Evolutionary conservation across 139 green algal genomes (phyloP).

Genomic region (Micractinium sp.): DNA sequence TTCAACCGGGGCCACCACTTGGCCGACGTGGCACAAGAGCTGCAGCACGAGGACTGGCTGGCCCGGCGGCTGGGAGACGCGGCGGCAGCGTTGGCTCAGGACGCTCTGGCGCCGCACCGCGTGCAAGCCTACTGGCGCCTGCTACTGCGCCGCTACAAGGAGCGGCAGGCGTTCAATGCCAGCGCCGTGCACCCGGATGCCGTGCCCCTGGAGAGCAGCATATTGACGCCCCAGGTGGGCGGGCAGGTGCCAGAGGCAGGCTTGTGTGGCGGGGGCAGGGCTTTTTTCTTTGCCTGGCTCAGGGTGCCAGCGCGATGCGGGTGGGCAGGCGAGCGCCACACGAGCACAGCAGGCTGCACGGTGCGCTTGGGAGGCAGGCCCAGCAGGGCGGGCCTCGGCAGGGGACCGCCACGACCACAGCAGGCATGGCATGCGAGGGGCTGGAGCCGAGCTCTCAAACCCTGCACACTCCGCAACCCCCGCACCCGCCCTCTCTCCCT

Average conservation of each 20-base stretch:
- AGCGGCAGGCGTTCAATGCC: constrained; percentile 16
- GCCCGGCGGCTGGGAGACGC: neutral
- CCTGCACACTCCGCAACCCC: neutral
- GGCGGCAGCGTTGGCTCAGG: neutral
- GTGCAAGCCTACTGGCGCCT: constrained; percentile 20
- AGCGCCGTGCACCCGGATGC: neutral
- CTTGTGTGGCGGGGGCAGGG: too few species aligned
- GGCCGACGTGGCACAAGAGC: neutral
- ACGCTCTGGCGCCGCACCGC: neutral
- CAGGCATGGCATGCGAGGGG: too few species aligned
- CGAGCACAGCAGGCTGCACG: too few species aligned
- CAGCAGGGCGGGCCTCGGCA: too few species aligned
- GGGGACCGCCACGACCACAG: too few species aligned
- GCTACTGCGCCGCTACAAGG: neutral
- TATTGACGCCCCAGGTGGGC: neutral
- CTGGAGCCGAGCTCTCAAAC: too few species aligned
- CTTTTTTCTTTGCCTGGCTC: too few species aligned
- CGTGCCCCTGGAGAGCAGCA: neutral
- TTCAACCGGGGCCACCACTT: constrained; percentile 5
- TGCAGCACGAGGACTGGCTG: neutral
- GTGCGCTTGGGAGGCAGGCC: too few species aligned
- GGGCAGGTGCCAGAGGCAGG: neutral
- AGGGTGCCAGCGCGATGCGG: too few species aligned
- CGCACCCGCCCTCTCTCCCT: neutral
- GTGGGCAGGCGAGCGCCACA: too few species aligned